Evolutionary conservation across 441 rosid species (phyloP).

Genomic region (Aquilaria agallochum): DNA sequence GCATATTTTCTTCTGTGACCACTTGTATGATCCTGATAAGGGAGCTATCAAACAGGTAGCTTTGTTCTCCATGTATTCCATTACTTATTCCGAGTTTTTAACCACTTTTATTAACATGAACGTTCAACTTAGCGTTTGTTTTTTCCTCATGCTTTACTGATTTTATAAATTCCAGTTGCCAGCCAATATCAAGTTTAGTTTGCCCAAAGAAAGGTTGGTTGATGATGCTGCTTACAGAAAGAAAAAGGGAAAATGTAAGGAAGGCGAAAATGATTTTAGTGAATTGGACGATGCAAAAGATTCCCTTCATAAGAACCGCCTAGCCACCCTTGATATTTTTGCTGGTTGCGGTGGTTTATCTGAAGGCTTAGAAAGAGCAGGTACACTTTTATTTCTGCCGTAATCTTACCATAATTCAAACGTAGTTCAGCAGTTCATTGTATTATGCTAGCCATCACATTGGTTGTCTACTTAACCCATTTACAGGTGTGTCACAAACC

Average conservation of each 20-base stretch:
- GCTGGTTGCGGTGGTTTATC: constrained; percentile 98
- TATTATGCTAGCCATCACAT: background rate
- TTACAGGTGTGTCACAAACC: constrained; percentile 63
- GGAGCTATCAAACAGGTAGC: constrained; percentile 71
- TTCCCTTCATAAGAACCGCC: constrained; percentile 25
- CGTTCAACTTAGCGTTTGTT: background rate
- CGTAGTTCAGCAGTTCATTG: background rate
- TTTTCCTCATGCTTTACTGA: background rate
- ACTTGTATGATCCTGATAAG: constrained; percentile 52
- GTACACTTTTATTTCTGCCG: constrained; percentile 23
- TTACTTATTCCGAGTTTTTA: background rate
- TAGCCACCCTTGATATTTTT: constrained; percentile 85
- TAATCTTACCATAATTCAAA: background rate
- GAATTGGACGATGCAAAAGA: constrained; percentile 31
- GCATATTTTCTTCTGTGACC: constrained; percentile 74
- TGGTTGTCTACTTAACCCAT: constrained; percentile 12
- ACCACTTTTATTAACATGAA: constrained; percentile 5
- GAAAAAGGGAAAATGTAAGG: constrained; percentile 79
- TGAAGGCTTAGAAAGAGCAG: constrained; percentile 68
- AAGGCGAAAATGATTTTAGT: constrained; percentile 42
- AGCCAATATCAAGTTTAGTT: constrained; percentile 45
- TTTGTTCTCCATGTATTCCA: background rate
- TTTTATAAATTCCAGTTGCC: constrained; percentile 46
- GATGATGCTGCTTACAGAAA: constrained; percentile 55
- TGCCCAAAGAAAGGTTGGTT: constrained; percentile 34